phyloP scores from a whole-genome alignment of 495 filamentous ascomycete genomes.

The Trichoderma parareesei region DNA sequence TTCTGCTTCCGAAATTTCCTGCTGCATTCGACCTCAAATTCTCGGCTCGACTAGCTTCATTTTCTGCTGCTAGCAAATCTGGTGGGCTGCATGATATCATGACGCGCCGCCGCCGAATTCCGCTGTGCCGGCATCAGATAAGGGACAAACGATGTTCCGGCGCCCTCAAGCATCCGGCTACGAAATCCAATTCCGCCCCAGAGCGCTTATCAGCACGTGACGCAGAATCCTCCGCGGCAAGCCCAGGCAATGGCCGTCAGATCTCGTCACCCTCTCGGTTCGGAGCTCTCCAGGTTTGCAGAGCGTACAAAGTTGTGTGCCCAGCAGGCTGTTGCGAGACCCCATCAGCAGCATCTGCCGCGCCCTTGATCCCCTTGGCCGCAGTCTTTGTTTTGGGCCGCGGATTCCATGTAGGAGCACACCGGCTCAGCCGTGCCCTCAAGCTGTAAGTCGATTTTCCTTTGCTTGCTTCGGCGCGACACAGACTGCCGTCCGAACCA shows the following conservation, averaged over 20 bases:
- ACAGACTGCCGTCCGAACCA: background rate
- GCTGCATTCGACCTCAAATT: background rate
- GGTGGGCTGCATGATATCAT: background rate
- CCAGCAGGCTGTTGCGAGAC: background rate
- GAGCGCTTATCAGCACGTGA: constrained; percentile 22
- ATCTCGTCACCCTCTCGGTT: constrained; percentile 11
- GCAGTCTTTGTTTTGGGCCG: background rate
- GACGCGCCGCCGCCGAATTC: background rate
- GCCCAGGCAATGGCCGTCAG: constrained; percentile 9
- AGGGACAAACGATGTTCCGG: background rate
- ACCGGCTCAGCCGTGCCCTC: constrained; percentile 8
- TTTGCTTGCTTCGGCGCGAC: background rate
- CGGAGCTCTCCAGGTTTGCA: constrained; percentile 8
- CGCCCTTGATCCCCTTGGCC: background rate
- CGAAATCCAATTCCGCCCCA: background rate
- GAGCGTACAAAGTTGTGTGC: background rate
- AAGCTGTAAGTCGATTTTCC: constrained; percentile 8
- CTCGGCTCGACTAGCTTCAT: background rate
- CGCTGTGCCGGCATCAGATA: background rate
- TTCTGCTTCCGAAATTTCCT: too few species aligned
- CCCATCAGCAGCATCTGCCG: background rate
- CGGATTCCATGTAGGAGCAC: constrained; percentile 7
- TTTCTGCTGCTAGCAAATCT: background rate
- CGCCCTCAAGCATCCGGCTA: background rate
- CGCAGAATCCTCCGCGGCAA: constrained; percentile 8